A percentile compares a stretch with the other conserved stretches of the same genome.
phyloP scores from a whole-genome alignment of 2,329 filamentous ascomycete species.

The Sordariomycetes sp. region DNA sequence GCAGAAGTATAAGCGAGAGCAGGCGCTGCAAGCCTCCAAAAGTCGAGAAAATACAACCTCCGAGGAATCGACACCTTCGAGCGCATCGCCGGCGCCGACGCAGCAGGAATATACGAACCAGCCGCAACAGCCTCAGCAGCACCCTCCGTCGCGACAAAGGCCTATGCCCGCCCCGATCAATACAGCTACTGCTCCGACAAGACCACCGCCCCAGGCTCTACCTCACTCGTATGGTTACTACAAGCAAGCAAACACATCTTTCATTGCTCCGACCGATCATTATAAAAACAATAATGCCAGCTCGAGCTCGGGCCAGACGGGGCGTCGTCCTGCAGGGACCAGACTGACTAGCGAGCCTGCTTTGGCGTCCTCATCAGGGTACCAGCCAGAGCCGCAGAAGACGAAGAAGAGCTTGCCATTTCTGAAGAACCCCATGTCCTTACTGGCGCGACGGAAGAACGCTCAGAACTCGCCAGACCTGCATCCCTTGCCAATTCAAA shows the following conservation, averaged over 20 bases:
- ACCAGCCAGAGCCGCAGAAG: conserved; percentile 29
- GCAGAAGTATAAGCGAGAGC: conserved; percentile 36
- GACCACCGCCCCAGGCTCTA: conserved; percentile 15
- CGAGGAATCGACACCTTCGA: too few species aligned
- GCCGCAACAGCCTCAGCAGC: not conserved
- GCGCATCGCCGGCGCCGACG: too few species aligned
- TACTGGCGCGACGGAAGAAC: conserved; percentile 47
- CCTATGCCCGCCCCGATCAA: conserved; percentile 9
- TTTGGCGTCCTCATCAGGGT: conserved; percentile 15
- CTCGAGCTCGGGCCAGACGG: conserved; percentile 13
- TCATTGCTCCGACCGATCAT: conserved; percentile 40
- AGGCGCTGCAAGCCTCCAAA: conserved; percentile 12
- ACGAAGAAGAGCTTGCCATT: conserved; percentile 47
- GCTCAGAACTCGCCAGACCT: conserved; percentile 38
- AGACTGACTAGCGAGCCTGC: conserved; percentile 28
- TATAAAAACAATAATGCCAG: conserved; percentile 24
- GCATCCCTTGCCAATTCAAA: conserved; percentile 27
- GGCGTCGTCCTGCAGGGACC: conserved; percentile 33
- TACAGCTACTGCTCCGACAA: conserved; percentile 19
- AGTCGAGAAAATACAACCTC: too few species aligned
- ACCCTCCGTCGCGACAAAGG: conserved; percentile 3
- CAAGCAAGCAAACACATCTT: conserved; percentile 24
- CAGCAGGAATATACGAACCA: too few species aligned
- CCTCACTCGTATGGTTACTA: conserved; percentile 14
- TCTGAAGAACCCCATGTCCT: conserved; percentile 49